phyloP scores from a whole-genome alignment of 805 yeast species.

The Hanseniaspora guilliermondii region DNA sequence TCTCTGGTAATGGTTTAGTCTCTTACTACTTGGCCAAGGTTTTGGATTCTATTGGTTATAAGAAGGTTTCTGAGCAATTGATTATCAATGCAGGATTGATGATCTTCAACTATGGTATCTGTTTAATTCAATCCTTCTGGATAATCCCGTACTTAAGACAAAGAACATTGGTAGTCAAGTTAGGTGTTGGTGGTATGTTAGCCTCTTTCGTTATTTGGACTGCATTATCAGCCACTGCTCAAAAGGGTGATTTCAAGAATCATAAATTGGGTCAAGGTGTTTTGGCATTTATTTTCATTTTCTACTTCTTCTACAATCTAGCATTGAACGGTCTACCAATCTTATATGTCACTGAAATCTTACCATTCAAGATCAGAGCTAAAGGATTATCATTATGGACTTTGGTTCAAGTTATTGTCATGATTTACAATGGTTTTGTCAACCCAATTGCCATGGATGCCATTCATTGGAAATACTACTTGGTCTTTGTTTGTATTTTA shows the following conservation, averaged over 20 bases:
- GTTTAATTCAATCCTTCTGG: conserved; percentile 24
- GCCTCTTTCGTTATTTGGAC: conserved; percentile 34
- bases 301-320: conserved; percentile 32
- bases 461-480: conserved; percentile 29
- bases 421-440: conserved; percentile 27
- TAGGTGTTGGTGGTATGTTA: conserved; percentile 29
- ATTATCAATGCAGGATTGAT: conserved; percentile 40
- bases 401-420: conserved; percentile 20
- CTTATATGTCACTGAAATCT: conserved; percentile 34
- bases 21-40: conserved; percentile 41
- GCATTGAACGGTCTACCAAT: conserved; percentile 36
- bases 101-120: conserved; percentile 33
- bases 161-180: conserved; percentile 27
- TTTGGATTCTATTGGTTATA: conserved; percentile 41
- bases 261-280: conserved; percentile 35
- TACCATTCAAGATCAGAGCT: conserved; percentile 26
- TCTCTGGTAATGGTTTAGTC: conserved; percentile 41
- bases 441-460: conserved; percentile 31
- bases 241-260: conserved; percentile 31
- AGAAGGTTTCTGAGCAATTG: conserved; percentile 34
- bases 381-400: conserved; percentile 23
- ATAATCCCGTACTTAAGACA: conserved; percentile 27
- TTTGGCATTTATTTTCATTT: conserved; percentile 40
- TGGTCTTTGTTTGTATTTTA: conserved; percentile 26
- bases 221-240: conserved; percentile 35